Percentiles rank a stretch among this genome's conserved stretches.
Conservation (phyloP, 768 basidiomycete genomes). For the Phanerochaete sordida region DNA sequence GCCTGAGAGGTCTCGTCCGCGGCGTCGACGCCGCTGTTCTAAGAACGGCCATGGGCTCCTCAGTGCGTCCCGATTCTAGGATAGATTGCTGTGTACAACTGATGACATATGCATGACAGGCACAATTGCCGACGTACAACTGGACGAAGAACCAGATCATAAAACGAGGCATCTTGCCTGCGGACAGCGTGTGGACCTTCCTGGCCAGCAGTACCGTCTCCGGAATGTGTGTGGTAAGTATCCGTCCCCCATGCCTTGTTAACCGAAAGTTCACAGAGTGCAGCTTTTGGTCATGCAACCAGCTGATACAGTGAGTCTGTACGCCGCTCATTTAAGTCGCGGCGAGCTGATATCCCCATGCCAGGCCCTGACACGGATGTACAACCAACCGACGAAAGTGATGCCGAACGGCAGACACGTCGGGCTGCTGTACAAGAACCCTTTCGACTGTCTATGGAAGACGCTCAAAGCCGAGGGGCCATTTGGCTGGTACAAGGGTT, state of each 20-base stretch:
- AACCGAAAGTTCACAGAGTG: slow-evolving; percentile 11
- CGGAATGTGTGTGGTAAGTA: slow-evolving; percentile 85
- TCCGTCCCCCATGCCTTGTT: neutral
- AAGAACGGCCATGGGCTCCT: slow-evolving; percentile 92
- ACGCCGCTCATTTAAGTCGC: slow-evolving; percentile 1
- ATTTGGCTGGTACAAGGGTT: slow-evolving; percentile 96
- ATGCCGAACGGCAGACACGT: slow-evolving; percentile 67
- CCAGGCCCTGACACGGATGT: slow-evolving; percentile 88
- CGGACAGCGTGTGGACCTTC: slow-evolving; percentile 83
- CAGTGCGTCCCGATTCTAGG: slow-evolving; percentile 42
- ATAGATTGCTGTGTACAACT: no score
- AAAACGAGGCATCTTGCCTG: slow-evolving; percentile 60
- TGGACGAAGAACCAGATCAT: slow-evolving; percentile 84
- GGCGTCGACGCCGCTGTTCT: slow-evolving; percentile 94
- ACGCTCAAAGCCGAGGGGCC: slow-evolving; percentile 88
- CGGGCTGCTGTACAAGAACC: slow-evolving; percentile 84
- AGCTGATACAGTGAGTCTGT: slow-evolving; percentile 69
- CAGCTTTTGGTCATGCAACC: slow-evolving; percentile 94
- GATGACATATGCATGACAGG: slow-evolving; percentile 38
- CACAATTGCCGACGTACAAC: slow-evolving; percentile 95
- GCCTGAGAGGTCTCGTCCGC: slow-evolving; percentile 74
- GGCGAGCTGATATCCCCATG: neutral
- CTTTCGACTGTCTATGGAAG: slow-evolving; percentile 96
- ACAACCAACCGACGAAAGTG: slow-evolving; percentile 84
- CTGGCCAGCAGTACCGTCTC: slow-evolving; percentile 86